Conservation (phyloP, 2,329 filamentous ascomycete genomes). For the Microthyrium microscopicum region DNA sequence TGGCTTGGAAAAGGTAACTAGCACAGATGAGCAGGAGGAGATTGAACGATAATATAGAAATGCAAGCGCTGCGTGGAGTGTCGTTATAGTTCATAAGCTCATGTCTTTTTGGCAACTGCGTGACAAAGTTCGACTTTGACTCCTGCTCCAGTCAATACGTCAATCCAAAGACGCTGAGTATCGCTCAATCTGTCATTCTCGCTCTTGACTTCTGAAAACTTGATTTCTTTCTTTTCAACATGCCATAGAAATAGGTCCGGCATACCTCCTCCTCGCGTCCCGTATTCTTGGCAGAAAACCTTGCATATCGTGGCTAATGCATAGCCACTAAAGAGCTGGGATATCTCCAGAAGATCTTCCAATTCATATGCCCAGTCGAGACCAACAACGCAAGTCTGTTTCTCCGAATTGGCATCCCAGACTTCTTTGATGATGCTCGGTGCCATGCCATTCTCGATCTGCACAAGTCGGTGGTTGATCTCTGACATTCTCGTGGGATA, state of each 20-base stretch:
- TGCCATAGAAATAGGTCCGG: slow-evolving; percentile 90
- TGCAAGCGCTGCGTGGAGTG: no score
- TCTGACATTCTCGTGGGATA: slow-evolving; percentile 72
- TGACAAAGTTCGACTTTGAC: slow-evolving; percentile 69
- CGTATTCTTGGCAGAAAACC: slow-evolving; percentile 91
- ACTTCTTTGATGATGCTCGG: slow-evolving; percentile 49
- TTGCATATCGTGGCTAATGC: slow-evolving; percentile 76
- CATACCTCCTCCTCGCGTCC: slow-evolving; percentile 67
- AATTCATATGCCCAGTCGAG: slow-evolving; percentile 79
- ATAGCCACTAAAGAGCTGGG: slow-evolving; percentile 59
- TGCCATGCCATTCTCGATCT: slow-evolving; percentile 72
- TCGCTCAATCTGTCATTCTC: slow-evolving; percentile 85
- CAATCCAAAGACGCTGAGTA: slow-evolving; percentile 91
- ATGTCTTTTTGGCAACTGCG: slow-evolving; percentile 40
- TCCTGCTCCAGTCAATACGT: slow-evolving; percentile 74
- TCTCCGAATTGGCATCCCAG: slow-evolving; percentile 50
- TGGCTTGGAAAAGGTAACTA: slow-evolving; percentile 27
- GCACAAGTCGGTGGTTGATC: slow-evolving; percentile 72
- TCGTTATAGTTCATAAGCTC: no score
- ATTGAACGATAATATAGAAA: no score
- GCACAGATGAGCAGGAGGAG: slow-evolving; percentile 44
- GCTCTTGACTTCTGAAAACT: slow-evolving; percentile 33
- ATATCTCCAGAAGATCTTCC: slow-evolving; percentile 64
- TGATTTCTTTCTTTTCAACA: slow-evolving; percentile 20
- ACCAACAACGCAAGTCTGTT: slow-evolving; percentile 72